Evolutionary conservation across 257 asterid genomes (phyloP), one percentile per base, ranked within the genome.

Genomic region (Fraxinus anomala): DNA sequence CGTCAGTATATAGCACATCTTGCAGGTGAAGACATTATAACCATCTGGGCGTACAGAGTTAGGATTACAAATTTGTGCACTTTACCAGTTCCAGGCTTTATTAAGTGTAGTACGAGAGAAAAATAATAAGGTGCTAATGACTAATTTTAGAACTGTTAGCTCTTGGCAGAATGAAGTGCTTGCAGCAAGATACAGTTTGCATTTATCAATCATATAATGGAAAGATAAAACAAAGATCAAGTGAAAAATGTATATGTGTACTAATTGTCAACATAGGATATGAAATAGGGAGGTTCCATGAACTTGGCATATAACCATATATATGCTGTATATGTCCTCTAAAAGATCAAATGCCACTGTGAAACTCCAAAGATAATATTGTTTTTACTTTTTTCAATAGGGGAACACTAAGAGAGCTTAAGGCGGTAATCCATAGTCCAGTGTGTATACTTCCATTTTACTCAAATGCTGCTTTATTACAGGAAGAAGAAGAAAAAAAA

Each of bases 341-440:
- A 73, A 73, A 40, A 21, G 61, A 81, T 56, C 79, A 74, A 84
- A 65, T 61, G 33, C 59, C 72, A 76, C 70, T 12, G 10, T 54
- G 0, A 19, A 54, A 17, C 65, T 77, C 26, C 70, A 77, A 69
- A 59, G 47, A 77, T 44, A 24, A 77, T 36, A 40, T 76, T 26
- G 42, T 6, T 33, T 13, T 16, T 36, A 16, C 51, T 28, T 72
- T 67, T 44, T 13, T 17, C 65, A 26, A 56, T 23, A 30, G 42
- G 70, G 34, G 54, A 33, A 40, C 75, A 68, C 39, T 19, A 54
- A 1, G n/a, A 73, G 70, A 76, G 6, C 1, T 0, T 17, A 7
- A 42, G 17, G 51, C 17, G 5, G 4, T 42, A 42, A 10, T 37
- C 42, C 51, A 12, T 42, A 19, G 1, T 54, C 65, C 24, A 21